A percentile compares a stretch with the other conserved stretches of the same genome.
phyloP scores from a whole-genome alignment of 2,329 filamentous ascomycete species.

The Neopestalotiopsis sp. region DNA sequence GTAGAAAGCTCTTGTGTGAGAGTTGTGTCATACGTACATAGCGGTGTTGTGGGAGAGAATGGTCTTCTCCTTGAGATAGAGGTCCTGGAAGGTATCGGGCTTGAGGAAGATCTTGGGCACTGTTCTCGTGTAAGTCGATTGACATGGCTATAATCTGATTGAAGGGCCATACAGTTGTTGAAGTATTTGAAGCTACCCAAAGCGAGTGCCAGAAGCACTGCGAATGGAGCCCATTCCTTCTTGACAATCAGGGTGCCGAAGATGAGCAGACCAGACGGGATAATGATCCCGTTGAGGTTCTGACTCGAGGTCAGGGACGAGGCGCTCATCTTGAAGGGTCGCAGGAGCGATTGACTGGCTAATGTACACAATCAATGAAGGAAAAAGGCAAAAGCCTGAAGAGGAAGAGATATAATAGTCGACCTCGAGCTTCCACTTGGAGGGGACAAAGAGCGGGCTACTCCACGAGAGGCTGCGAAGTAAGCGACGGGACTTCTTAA shows the following conservation, averaged over 20 bases:
- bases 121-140: slow-evolving; percentile 41
- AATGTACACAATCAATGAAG: not conserved
- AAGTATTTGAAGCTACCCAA: slow-evolving; percentile 76
- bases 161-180: slow-evolving; percentile 65
- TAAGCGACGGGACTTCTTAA: not conserved
- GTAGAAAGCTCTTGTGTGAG: slow-evolving; percentile 16
- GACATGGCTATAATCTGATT: slow-evolving; percentile 6
- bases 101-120: slow-evolving; percentile 84
- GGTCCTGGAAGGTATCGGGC: slow-evolving; percentile 87
- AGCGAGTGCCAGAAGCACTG: slow-evolving; percentile 67
- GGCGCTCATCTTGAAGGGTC: slow-evolving; percentile 40
- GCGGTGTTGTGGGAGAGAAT: slow-evolving; percentile 97
- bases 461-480: slow-evolving; percentile 1
- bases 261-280: slow-evolving; percentile 80
- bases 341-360: not conserved
- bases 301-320: slow-evolving; percentile 58
- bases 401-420: not conserved
- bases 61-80: slow-evolving; percentile 92
- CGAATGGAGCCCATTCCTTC: slow-evolving; percentile 76
- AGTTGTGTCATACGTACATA: slow-evolving; percentile 65
- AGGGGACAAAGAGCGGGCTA: not conserved
- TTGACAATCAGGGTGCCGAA: slow-evolving; percentile 80
- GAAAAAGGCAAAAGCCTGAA: not conserved
- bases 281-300: slow-evolving; percentile 81
- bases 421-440: not conserved